Evolutionary conservation across 2,329 filamentous ascomycete species (phyloP).

Genomic region (Aureobasidium melanogenum): DNA sequence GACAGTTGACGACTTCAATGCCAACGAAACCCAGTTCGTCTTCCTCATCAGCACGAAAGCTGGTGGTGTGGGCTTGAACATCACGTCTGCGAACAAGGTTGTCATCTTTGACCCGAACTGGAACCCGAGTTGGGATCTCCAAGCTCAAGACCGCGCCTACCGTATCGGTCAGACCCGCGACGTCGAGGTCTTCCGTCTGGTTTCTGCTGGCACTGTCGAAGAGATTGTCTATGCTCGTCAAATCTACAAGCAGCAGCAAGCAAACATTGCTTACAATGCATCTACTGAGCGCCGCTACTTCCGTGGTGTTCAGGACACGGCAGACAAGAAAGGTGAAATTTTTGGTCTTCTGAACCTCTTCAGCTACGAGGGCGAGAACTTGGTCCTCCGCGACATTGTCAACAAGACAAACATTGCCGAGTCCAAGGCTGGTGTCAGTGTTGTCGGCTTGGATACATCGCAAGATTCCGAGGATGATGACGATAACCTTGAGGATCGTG

Average conservation of each 20-base stretch:
- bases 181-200: slow-evolving; percentile 88
- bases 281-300: slow-evolving; percentile 91
- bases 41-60: slow-evolving; percentile 93
- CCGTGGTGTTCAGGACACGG: slow-evolving; percentile 80
- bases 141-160: slow-evolving; percentile 93
- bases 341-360: slow-evolving; percentile 88
- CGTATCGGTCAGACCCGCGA: slow-evolving; percentile 87
- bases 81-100: slow-evolving; percentile 95
- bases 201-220: slow-evolving; percentile 87
- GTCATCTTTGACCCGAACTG: slow-evolving; percentile 96
- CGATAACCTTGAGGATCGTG: slow-evolving; percentile 23
- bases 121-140: slow-evolving; percentile 91
- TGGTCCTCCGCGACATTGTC: slow-evolving; percentile 86
- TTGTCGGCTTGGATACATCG: slow-evolving; percentile 64
- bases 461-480: slow-evolving; percentile 37
- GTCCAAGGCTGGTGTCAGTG: slow-evolving; percentile 71
- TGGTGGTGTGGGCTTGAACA: slow-evolving; percentile 89
- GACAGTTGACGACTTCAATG: slow-evolving; percentile 84
- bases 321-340: slow-evolving; percentile 79
- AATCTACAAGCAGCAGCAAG: slow-evolving; percentile 98
- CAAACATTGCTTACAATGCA: slow-evolving; percentile 93
- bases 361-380: slow-evolving; percentile 66
- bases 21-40: slow-evolving; percentile 77
- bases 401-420: slow-evolving; percentile 98
- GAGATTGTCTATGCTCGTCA: slow-evolving; percentile 96